Evolutionary conservation across 83 land plant species (phyloP), one percentile per base, ranked within the genome.

Genomic region (Diphasiastrum complanatum): DNA sequence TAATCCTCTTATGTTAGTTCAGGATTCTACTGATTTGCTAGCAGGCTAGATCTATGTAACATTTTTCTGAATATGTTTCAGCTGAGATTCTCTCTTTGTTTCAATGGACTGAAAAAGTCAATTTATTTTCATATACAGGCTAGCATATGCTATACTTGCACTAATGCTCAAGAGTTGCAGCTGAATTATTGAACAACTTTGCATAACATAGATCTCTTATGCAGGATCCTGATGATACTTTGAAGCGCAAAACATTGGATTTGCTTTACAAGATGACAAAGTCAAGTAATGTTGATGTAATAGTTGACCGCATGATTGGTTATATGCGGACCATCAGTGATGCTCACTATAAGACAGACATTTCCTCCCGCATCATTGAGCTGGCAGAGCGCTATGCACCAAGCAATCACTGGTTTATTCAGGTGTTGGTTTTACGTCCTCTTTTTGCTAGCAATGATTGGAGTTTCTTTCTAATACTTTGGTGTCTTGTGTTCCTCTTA

Each of bases 341-440:
- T 71, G 70, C 70, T 25, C 98, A 92, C 63, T 80, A 92, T 61
- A 92, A 89, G 55, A 88, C 91, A 34, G 96, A 92, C 50, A 85
- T 92, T 70, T 88, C 98, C 46, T 83, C 86, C 10, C 84, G 98
- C 26, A 82, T 87, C 75, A 85, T 92, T 30, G 96, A 92, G 64
- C 81, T 92, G 46, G 98, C 98, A 35, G 98, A 92, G 64, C 85
- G 92, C 41, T 92, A 85, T 81, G 98, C 98, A 27, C 98, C 98
- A 26, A 92, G 88, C 65, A 92, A 92, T 58, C 82, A 92, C 5
- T 92, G 98, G 98, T 92, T 92, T 53, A 88, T 92, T 31, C 98
- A 85, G 91, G 98, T 87, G 63, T 8, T 14, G 36, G 5, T 24
- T 50, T 63, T 26, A 26, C 10, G 26, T 51, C 34, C 29, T 22